phyloP scores from a whole-genome alignment of 345 rosid species.

The Bretschneidera sinensis region DNA sequence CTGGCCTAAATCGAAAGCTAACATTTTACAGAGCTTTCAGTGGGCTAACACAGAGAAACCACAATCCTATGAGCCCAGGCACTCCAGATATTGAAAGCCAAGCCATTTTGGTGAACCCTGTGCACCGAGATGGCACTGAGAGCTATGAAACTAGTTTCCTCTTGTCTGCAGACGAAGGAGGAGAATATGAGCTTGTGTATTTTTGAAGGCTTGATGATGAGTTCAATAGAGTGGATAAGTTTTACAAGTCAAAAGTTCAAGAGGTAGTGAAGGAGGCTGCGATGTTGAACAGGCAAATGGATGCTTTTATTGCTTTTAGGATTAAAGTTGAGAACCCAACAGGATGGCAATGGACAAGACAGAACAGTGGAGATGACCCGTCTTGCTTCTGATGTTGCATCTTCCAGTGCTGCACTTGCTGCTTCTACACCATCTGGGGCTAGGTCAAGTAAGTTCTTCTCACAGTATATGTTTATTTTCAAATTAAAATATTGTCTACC shows the following conservation, averaged over 20 bases:
- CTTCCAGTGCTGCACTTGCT: slow-evolving; percentile 35
- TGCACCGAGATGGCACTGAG: slow-evolving; percentile 21
- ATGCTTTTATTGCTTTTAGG: slow-evolving; percentile 55
- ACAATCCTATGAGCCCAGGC: slow-evolving; percentile 13
- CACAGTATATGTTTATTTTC: neutral
- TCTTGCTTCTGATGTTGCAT: slow-evolving; percentile 44
- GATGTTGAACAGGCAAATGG: slow-evolving; percentile 30
- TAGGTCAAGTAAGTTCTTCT: neutral
- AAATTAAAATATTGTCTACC: too few species aligned
- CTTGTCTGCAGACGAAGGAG: slow-evolving; percentile 29
- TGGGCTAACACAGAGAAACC: slow-evolving; percentile 25
- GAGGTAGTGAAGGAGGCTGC: slow-evolving; percentile 28
- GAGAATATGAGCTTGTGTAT: slow-evolving; percentile 35
- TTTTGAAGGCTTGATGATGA: slow-evolving; percentile 41
- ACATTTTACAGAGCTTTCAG: slow-evolving; percentile 30
- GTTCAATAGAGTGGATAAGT: slow-evolving; percentile 31
- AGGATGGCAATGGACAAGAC: slow-evolving; percentile 21
- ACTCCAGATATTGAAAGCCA: slow-evolving; percentile 23
- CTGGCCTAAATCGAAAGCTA: slow-evolving; percentile 22
- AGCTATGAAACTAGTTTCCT: slow-evolving; percentile 24
- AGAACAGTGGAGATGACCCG: slow-evolving; percentile 37
- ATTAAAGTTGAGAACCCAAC: slow-evolving; percentile 55
- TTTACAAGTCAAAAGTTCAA: slow-evolving; percentile 26
- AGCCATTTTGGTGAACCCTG: slow-evolving; percentile 15
- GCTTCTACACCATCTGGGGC: slow-evolving; percentile 34